A percentile compares a stretch with the other conserved stretches of the same genome.
These are phyloP conservation scores for Telopea speciosissima DNA, from an alignment of 177 flowering plant species.

Conservation along the genomic window DNA sequence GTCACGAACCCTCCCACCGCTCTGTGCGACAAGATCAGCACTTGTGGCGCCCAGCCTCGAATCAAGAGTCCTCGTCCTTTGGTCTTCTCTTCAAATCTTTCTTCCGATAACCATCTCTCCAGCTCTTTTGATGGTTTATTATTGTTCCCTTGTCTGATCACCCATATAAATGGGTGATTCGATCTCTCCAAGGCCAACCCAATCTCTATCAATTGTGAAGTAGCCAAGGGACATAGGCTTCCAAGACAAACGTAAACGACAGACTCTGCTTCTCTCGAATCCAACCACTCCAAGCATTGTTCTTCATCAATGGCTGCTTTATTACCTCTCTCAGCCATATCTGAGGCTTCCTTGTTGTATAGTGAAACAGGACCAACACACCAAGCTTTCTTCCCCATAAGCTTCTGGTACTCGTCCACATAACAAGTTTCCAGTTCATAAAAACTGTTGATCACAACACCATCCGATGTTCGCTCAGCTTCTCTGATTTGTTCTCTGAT, in stretches of 20 bases:
- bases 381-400: conserved; percentile 36
- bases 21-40: conserved; percentile 48
- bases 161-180: conserved; percentile 49
- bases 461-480: conserved; percentile 36
- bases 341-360: conserved; percentile 29
- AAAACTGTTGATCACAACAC: conserved; percentile 50
- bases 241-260: conserved; percentile 57
- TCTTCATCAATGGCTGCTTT: conserved; percentile 26
- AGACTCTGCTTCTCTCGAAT: conserved; percentile 24
- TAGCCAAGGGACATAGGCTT: conserved; percentile 26
- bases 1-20: conserved; percentile 64
- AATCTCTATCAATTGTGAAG: conserved; percentile 40
- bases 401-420: conserved; percentile 25
- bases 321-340: conserved; percentile 44
- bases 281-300: conserved; percentile 41
- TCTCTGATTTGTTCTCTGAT: conserved; percentile 22
- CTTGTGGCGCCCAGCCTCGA: conserved; percentile 76
- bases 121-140: conserved; percentile 12
- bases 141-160: conserved; percentile 13
- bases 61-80: conserved; percentile 49
- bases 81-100: conserved; percentile 38
- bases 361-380: conserved; percentile 63
- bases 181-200: conserved; percentile 53
- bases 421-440: conserved; percentile 35
- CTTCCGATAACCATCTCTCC: conserved; percentile 33